phyloP scores from a whole-genome alignment of 1,139 yeast species.

The Suhomyces wounanorum region DNA sequence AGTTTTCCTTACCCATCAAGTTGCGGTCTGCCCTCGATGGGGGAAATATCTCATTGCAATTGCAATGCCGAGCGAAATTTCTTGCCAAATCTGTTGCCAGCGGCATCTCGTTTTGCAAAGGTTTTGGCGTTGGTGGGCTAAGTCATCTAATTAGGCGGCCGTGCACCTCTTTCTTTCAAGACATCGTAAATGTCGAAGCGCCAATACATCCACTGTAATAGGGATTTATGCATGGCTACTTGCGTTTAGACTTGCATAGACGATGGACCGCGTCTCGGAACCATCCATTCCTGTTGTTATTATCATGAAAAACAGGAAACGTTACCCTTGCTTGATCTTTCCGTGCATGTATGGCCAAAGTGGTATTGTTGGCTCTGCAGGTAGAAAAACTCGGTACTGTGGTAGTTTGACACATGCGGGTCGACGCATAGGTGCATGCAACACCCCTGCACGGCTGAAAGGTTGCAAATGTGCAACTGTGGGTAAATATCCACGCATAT shows the following conservation, averaged over 20 bases:
- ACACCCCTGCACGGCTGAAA: background rate
- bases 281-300: background rate
- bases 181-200: too few species aligned
- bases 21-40: too few species aligned
- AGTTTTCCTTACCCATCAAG: too few species aligned
- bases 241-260: background rate
- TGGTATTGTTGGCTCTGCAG: background rate
- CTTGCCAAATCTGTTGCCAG: too few species aligned
- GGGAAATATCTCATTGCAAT: too few species aligned
- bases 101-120: too few species aligned
- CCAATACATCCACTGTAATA: background rate
- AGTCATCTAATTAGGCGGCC: too few species aligned
- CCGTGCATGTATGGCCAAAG: background rate
- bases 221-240: background rate
- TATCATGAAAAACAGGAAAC: background rate
- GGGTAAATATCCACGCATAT: too few species aligned
- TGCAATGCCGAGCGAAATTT: too few species aligned
- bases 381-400: background rate
- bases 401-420: background rate
- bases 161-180: too few species aligned
- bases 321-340: background rate
- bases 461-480: background rate
- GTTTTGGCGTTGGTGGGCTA: too few species aligned
- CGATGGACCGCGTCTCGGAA: background rate
- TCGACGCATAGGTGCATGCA: background rate